These are phyloP conservation scores for Rhynchospora pubera DNA, from an alignment of 176 grass and related monocot species.

Conservation along the genomic window DNA sequence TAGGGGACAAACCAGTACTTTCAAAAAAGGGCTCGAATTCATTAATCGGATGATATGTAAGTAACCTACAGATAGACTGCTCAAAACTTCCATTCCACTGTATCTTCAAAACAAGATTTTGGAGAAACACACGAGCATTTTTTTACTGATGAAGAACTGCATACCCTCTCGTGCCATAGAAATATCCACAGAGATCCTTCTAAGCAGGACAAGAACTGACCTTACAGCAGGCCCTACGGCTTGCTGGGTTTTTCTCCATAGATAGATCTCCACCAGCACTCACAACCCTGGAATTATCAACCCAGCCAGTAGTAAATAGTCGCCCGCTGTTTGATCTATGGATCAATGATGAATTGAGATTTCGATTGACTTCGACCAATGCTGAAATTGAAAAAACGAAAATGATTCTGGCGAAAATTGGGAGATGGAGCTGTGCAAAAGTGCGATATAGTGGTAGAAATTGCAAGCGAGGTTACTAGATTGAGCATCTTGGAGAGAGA, in stretches of 20 bases:
- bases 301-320: neutral
- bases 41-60: constrained; percentile 43
- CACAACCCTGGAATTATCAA: neutral
- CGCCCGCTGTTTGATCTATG: neutral
- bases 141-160: constrained; percentile 37
- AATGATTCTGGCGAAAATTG: neutral
- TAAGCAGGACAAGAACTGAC: no score
- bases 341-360: neutral
- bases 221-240: neutral
- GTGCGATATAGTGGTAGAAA: constrained; percentile 16
- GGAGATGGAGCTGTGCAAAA: constrained; percentile 4
- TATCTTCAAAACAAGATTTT: constrained; percentile 18
- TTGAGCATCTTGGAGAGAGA: constrained; percentile 20
- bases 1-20: constrained; percentile 38
- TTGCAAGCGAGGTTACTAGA: neutral
- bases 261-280: neutral
- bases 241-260: neutral
- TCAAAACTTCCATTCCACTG: constrained; percentile 12
- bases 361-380: no score
- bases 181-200: constrained; percentile 42
- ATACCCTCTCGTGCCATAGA: constrained; percentile 33
- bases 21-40: constrained; percentile 67
- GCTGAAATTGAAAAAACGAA: no score
- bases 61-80: constrained; percentile 22
- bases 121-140: constrained; percentile 36